These are phyloP conservation scores for Thraustotheca clavata DNA, from an alignment of 352 stramenopile species.

Conservation along the genomic window DNA sequence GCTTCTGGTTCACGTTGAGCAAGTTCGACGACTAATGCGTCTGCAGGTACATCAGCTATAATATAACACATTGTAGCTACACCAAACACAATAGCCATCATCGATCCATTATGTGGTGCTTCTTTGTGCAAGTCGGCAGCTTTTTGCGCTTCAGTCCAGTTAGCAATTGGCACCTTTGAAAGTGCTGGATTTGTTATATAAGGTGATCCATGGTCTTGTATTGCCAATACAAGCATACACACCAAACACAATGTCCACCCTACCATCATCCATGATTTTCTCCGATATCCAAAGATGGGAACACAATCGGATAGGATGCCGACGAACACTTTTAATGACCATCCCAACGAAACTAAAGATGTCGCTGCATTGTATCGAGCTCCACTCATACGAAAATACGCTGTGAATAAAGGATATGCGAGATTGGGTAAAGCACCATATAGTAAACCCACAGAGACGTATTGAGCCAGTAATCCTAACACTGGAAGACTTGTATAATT, in stretches of 20 bases:
- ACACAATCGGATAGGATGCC: conserved; percentile 50
- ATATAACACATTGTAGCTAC: conserved; percentile 41
- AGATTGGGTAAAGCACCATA: conserved; percentile 36
- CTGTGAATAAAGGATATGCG: conserved; percentile 35
- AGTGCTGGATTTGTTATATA: not conserved
- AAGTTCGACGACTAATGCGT: conserved; percentile 44
- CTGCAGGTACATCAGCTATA: conserved; percentile 34
- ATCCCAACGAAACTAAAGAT: conserved; percentile 36
- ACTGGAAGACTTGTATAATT: conserved; percentile 27
- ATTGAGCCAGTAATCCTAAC: conserved; percentile 34
- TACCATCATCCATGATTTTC: conserved; percentile 62
- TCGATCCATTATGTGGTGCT: conserved; percentile 32
- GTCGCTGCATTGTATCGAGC: conserved; percentile 30
- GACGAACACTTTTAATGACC: conserved; percentile 61
- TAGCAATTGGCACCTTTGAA: not conserved
- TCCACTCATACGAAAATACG: conserved; percentile 35
- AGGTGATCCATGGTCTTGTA: conserved; percentile 2
- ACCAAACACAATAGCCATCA: conserved; percentile 51
- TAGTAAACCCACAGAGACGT: conserved; percentile 35
- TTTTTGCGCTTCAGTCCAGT: not conserved
- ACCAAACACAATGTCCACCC: conserved; percentile 35
- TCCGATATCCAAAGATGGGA: conserved; percentile 45
- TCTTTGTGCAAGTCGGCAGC: conserved; percentile 25
- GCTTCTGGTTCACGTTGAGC: conserved; percentile 41
- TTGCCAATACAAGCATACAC: conserved; percentile 18